Base-by-base conservation (phyloP, 768 basidiomycete genomes). In the Leccinellum luteum region DNA sequence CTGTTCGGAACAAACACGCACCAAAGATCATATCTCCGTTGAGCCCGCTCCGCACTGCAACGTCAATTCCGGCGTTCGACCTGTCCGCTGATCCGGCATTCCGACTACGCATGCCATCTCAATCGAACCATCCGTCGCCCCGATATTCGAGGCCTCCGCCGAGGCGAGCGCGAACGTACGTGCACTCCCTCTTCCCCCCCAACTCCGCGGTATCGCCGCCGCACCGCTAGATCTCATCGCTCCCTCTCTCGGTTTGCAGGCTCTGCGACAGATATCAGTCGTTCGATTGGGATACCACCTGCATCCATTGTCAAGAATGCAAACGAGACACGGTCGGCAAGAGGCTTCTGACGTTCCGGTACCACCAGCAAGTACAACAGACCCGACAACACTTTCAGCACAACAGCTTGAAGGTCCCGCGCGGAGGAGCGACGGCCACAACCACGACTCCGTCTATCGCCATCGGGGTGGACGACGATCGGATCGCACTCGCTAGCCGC, bases 11-110 rank as follows among this genome's bases (percentile, higher is more conserved):
- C 43, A 69, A 63, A 45, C 21, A 69, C 44, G 57, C 73, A 10
- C 54, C 73, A 1, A 70, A 60, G 62, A 31, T 73, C 21, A 38
- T 67, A 52, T 74, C 73, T 58, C 71, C 71, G 19, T 34, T 72
- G 56, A 73, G 51, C 55, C 71, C 73, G 34, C 71, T 72, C 34
- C 73, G 69, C 49, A 21, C 59, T 3, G 19, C 64, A 7, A n/a
- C 54, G 12, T 43, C 41, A 12, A 43, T 21, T 2, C 49, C 60
- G 52, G 52, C 58, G 25, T 27, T 41, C 17, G 48, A 48, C 30
- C 35, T 73, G n/a, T 60, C 61, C 35, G 10, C 48, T 23, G 58
- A 70, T 55, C 60, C 59, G 21, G 52, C 44, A 7, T 70, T 62
- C 43, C 60, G 17, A 19, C 10, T 35, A 3, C 69, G 60, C 45